phyloP scores from a whole-genome alignment of 1,284 basidiomycete species.

The Puccinia sorghi region DNA sequence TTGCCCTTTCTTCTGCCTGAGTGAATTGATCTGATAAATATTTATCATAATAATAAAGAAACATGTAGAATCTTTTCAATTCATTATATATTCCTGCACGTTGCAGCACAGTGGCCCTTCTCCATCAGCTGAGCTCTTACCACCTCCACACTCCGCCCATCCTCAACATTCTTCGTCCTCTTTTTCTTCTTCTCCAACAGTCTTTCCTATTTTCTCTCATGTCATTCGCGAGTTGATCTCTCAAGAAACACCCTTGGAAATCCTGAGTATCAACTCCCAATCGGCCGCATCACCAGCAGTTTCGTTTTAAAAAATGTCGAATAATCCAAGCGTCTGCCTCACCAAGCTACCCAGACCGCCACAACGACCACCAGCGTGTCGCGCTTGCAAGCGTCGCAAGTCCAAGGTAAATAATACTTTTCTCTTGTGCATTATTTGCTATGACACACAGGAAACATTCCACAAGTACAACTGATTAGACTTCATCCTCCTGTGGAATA shows the following conservation, averaged over 20 bases:
- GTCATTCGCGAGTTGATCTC: slow-evolving; percentile 3
- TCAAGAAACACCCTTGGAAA: not conserved
- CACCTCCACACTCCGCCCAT: not conserved
- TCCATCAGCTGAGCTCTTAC: not conserved
- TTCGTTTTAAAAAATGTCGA: not conserved
- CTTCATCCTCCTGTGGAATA: not conserved
- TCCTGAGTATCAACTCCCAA: not conserved
- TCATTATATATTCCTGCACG: not conserved
- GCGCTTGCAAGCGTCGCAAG: slow-evolving; percentile 49
- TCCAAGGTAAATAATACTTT: slow-evolving; percentile 31
- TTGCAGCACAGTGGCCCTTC: not conserved
- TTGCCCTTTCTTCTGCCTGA: slow-evolving; percentile 23
- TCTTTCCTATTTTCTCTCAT: not conserved
- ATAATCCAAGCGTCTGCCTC: not conserved
- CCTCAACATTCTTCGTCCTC: not conserved
- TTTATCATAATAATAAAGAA: not conserved
- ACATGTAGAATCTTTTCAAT: not conserved
- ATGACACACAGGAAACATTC: not conserved
- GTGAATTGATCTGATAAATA: not conserved
- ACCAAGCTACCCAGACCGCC: slow-evolving; percentile 43
- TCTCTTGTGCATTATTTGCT: not conserved
- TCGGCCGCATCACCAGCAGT: not conserved
- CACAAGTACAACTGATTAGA: not conserved
- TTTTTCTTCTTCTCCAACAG: not conserved
- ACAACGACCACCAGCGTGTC: slow-evolving; percentile 46